Base-by-base conservation (phyloP, 1,284 basidiomycete genomes). In the Cutaneotrichosporon cavernicola region DNA sequence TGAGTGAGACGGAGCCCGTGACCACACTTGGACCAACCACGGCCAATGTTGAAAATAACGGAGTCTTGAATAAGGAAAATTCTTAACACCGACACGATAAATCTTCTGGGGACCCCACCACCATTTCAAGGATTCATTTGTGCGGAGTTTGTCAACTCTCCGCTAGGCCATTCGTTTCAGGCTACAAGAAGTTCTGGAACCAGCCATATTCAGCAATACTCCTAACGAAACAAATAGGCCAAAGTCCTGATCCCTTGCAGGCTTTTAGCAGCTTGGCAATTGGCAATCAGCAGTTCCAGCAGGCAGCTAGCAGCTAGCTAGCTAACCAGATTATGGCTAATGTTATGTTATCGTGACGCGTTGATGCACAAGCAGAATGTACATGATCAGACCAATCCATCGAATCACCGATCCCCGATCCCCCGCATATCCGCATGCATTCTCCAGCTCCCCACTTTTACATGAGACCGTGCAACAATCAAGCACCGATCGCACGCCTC, bases 1-100 rank as follows among this genome's bases (percentile, higher is more conserved):
- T 56, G 55, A 56, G 51, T 31, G 51, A 53, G 51, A 53, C 30
- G 26, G 51, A 16, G 30, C 43, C 18, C 18, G 43, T 18, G 43
- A 18, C 43, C 43, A 46, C 43, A 46, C 43, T 7, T 46, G 18
- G 18, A 46, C 43, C 43, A 46, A 46, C 43, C 43, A 46, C 18
- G 49, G 13, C 4, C 13, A 11, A 22, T 50, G 26, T 50, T 6
- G 49, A 30, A 50, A 11, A 13, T 13, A 14, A 50, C 10, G 22
- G 49, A 13, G 5, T 14, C 10, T 4, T 22, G 30, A 26, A 30
- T 50, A 46, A 46, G 18, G 4, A 46, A 46, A 46, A n/a, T 46
- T 46, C 5, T 46, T 46, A 46, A 46, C 43, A n/a, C 43, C 43
- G 43, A 46, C 43, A n/a, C 43, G 43, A 46, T n/a, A 18, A 7